Evolutionary conservation across 1,139 yeast genomes (phyloP).

Genomic region (Hansenula lynferdii): DNA sequence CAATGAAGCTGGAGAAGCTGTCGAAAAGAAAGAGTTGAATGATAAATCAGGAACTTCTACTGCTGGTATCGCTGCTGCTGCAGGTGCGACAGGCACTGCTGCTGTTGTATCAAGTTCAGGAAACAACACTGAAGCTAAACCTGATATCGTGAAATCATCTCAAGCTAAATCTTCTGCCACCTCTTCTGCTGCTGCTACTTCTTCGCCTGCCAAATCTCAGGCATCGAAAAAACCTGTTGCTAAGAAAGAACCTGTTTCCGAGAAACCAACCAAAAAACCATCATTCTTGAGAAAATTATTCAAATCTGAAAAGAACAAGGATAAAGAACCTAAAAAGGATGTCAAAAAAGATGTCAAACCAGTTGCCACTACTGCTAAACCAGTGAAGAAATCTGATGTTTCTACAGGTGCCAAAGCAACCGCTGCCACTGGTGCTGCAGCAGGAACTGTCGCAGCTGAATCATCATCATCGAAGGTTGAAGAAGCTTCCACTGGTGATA

Average conservation of each 20-base stretch:
- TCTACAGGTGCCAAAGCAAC: not conserved
- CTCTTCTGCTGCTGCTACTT: too few relatives aligned
- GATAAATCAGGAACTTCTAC: not conserved
- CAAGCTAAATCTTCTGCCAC: too few relatives aligned
- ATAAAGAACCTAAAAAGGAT: not conserved
- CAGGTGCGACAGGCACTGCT: not conserved
- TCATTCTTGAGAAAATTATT: not conserved
- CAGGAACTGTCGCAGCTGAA: not conserved
- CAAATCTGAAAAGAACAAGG: constrained; percentile 1
- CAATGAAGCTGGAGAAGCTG: not conserved
- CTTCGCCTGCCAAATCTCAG: not conserved
- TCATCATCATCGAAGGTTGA: not conserved
- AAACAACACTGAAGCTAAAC: not conserved
- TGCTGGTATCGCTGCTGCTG: not conserved
- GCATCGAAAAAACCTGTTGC: not conserved
- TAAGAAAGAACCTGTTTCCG: not conserved
- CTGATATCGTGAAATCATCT: too few relatives aligned
- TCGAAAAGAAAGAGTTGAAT: not conserved
- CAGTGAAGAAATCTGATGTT: constrained; percentile 1
- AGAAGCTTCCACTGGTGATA: not conserved
- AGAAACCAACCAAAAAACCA: not conserved
- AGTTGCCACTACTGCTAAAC: not conserved
- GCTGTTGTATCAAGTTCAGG: not conserved
- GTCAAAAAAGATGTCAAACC: not conserved
- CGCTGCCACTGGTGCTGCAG: not conserved